These are phyloP conservation scores for Brettanomyces sp. DNA, from an alignment of 805 yeast genomes.

Conservation along the genomic window DNA sequence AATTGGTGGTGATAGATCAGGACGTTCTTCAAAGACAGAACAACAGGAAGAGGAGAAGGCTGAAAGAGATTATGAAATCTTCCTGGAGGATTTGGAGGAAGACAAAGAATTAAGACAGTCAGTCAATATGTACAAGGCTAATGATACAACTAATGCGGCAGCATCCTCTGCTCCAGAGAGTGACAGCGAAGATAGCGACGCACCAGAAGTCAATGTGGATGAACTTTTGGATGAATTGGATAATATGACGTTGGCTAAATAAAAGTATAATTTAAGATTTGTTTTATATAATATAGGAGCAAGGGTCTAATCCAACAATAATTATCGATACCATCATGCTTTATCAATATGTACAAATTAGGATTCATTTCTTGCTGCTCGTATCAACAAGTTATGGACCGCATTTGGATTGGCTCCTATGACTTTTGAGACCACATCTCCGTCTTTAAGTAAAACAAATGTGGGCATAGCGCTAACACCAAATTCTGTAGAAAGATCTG, in stretches of 20 bases:
- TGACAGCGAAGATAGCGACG: constrained; percentile 62
- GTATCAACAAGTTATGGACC: constrained; percentile 22
- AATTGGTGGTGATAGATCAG: constrained; percentile 53
- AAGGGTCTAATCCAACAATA: background rate
- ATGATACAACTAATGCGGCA: constrained; percentile 16
- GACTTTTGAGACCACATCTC: constrained; percentile 44
- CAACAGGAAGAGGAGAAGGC: constrained; percentile 86
- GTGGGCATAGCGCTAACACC: constrained; percentile 75
- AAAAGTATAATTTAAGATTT: background rate
- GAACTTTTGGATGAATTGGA: constrained; percentile 92
- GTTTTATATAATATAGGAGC: background rate
- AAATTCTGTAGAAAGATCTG: constrained; percentile 51
- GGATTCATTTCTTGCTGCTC: constrained; percentile 11
- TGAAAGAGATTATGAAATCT: constrained; percentile 88
- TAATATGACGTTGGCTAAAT: constrained; percentile 62
- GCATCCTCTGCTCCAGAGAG: constrained; percentile 23
- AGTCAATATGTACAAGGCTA: constrained; percentile 73
- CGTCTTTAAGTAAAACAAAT: constrained; percentile 51
- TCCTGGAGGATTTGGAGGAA: constrained; percentile 96
- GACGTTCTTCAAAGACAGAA: constrained; percentile 52
- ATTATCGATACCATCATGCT: background rate
- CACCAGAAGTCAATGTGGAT: constrained; percentile 82
- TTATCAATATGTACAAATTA: background rate
- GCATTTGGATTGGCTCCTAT: constrained; percentile 54
- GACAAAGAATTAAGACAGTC: constrained; percentile 90